phyloP scores from a whole-genome alignment of 768 basidiomycete species.

The Kwoniella sp. region DNA sequence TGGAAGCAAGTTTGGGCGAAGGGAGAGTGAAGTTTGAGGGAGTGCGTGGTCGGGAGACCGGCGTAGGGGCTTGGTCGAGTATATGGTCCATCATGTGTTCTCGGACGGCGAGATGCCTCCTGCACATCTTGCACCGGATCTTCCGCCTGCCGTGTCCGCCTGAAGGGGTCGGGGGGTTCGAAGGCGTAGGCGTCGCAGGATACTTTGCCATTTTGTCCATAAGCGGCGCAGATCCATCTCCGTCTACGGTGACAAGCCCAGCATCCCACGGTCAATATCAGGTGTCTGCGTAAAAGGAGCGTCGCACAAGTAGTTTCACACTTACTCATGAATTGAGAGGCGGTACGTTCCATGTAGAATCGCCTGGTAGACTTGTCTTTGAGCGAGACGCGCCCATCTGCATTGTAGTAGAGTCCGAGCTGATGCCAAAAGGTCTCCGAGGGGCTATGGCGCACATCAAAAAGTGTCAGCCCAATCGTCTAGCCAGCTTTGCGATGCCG shows the following conservation, averaged over 20 bases:
- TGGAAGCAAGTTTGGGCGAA: slow-evolving; percentile 28
- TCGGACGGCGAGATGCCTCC: slow-evolving; percentile 81
- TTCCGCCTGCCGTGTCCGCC: slow-evolving; percentile 62
- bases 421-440: slow-evolving; percentile 80
- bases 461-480: slow-evolving; percentile 12
- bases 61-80: slow-evolving; percentile 47
- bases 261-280: not conserved
- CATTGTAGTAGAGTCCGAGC: slow-evolving; percentile 75
- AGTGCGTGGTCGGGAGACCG: slow-evolving; percentile 48
- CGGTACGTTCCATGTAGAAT: slow-evolving; percentile 79
- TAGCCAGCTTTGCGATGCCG: too few species aligned
- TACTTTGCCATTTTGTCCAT: slow-evolving; percentile 76
- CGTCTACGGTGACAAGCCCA: slow-evolving; percentile 61
- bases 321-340: slow-evolving; percentile 78
- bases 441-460: slow-evolving; percentile 62
- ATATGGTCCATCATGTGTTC: slow-evolving; percentile 89
- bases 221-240: slow-evolving; percentile 68
- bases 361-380: slow-evolving; percentile 71
- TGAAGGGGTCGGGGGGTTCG: slow-evolving; percentile 65
- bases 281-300: not conserved
- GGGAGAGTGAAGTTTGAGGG: slow-evolving; percentile 46
- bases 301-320: too few species aligned
- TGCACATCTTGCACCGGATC: slow-evolving; percentile 90
- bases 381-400: slow-evolving; percentile 68
- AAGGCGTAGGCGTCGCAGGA: slow-evolving; percentile 68